Percentiles rank a stretch among this genome's conserved stretches.
Evolutionary conservation across 139 green algal genomes (phyloP).

Genomic region (Chlamydomonas incerta): DNA sequence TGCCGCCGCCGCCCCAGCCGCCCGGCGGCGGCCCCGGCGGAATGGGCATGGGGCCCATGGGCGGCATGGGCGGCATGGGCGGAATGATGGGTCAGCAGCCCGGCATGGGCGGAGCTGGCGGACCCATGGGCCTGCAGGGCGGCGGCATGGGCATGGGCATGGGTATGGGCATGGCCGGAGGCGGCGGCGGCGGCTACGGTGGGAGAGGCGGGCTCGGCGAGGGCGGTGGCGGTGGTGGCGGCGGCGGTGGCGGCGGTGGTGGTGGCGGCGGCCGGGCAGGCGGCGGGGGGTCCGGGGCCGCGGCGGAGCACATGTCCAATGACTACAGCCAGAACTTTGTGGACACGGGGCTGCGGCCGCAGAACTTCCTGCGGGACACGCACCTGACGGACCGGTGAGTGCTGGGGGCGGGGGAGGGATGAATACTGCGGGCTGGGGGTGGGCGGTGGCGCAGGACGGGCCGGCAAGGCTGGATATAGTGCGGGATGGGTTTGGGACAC

Average conservation of each 20-base stretch:
- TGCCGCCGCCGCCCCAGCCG: too few relatives aligned
- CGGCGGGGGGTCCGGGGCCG: neutral
- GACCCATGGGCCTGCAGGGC: neutral
- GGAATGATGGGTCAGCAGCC: neutral
- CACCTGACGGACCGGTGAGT: constrained; percentile 64
- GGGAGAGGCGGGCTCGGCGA: neutral
- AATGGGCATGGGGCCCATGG: neutral
- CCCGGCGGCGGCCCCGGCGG: too few relatives aligned
- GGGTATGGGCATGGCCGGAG: neutral
- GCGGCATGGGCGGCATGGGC: constrained; percentile 17
- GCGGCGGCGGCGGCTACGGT: neutral
- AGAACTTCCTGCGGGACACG: constrained; percentile 87
- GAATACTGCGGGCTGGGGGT: too few relatives aligned
- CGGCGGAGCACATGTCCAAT: constrained; percentile 51
- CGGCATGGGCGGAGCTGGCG: neutral
- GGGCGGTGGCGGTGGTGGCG: neutral
- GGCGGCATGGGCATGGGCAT: neutral
- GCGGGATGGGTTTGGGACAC: too few relatives aligned
- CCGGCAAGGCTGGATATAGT: too few relatives aligned
- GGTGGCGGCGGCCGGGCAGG: neutral
- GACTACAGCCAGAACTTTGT: constrained; percentile 93
- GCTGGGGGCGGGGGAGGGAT: neutral
- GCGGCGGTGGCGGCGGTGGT: neutral
- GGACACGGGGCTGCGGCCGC: constrained; percentile 81
- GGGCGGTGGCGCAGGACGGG: too few relatives aligned